A percentile compares a stretch with the other conserved stretches of the same genome.
These are phyloP conservation scores for Botrytis byssoidea DNA, from an alignment of 2,329 filamentous ascomycete species.

Conservation along the genomic window DNA sequence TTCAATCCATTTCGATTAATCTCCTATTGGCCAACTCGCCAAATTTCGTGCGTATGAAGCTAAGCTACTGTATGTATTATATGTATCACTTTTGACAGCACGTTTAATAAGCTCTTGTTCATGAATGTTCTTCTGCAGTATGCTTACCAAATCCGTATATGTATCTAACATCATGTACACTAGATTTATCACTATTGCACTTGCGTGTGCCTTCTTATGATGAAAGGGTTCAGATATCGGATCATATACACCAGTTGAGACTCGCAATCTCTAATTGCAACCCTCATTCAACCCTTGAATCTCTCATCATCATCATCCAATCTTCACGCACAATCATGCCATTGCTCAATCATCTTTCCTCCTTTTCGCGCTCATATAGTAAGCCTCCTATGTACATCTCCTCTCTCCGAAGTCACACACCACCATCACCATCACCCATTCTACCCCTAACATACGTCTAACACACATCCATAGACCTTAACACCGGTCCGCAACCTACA, in stretches of 20 bases:
- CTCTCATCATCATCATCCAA: neutral
- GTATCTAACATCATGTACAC: too few relatives aligned
- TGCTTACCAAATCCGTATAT: neutral
- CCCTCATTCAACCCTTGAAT: neutral
- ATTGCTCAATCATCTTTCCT: neutral
- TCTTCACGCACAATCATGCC: neutral
- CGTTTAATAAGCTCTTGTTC: neutral
- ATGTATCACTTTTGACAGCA: neutral
- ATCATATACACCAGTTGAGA: neutral
- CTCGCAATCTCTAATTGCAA: neutral
- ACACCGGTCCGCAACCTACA: neutral
- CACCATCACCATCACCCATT: neutral
- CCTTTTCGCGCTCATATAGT: neutral
- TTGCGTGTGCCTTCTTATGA: neutral
- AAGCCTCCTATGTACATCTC: neutral
- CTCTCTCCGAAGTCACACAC: neutral
- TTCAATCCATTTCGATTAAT: neutral
- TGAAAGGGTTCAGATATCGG: neutral
- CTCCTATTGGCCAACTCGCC: neutral
- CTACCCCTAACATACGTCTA: neutral
- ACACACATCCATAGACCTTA: neutral
- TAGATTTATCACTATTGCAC: neutral
- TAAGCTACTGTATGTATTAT: neutral
- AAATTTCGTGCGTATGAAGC: neutral
- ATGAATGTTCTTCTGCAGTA: neutral